phyloP scores from a whole-genome alignment of 345 rosid genomes.

The Ceriops decandra region DNA sequence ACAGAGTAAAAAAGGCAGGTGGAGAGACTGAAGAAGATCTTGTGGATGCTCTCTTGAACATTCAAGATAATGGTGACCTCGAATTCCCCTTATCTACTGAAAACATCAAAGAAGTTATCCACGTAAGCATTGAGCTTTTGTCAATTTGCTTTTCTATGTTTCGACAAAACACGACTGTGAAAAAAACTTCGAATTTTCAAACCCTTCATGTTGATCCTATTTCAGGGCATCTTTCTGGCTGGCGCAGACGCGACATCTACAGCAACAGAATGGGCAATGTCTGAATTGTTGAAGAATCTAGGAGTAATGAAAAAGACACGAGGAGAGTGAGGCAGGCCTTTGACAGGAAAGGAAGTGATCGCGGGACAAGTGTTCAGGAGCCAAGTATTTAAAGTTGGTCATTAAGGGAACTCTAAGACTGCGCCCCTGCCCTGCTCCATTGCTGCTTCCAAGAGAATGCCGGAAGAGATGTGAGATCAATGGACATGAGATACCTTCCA shows the following conservation, averaged over 20 bases:
- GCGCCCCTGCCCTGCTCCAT: conserved; percentile 7
- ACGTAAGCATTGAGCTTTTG: neutral
- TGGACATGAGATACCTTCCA: conserved; percentile 1
- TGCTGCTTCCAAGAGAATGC: conserved; percentile 11
- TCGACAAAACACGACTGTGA: neutral
- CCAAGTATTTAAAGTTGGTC: conserved; percentile 4
- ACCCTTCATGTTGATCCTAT: neutral
- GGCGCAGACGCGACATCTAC: conserved; percentile 7
- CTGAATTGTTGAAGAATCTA: conserved; percentile 8
- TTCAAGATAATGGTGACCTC: conserved; percentile 17
- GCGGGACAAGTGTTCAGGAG: neutral
- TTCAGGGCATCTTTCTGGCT: conserved; percentile 5
- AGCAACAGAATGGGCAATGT: conserved; percentile 7
- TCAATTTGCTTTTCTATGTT: neutral
- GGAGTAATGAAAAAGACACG: conserved; percentile 14
- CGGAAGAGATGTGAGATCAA: conserved; percentile 5
- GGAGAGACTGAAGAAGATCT: neutral
- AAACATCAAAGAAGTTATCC: conserved; percentile 28
- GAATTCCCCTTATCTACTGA: conserved; percentile 20
- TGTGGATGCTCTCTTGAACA: no score
- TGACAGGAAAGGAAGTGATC: neutral
- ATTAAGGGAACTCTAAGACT: conserved; percentile 13
- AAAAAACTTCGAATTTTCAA: neutral
- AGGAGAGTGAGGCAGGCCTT: conserved; percentile 1
- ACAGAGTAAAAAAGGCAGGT: neutral